Base-by-base conservation (phyloP, 2,329 filamentous ascomycete genomes). In the Aspergillus unguis region DNA sequence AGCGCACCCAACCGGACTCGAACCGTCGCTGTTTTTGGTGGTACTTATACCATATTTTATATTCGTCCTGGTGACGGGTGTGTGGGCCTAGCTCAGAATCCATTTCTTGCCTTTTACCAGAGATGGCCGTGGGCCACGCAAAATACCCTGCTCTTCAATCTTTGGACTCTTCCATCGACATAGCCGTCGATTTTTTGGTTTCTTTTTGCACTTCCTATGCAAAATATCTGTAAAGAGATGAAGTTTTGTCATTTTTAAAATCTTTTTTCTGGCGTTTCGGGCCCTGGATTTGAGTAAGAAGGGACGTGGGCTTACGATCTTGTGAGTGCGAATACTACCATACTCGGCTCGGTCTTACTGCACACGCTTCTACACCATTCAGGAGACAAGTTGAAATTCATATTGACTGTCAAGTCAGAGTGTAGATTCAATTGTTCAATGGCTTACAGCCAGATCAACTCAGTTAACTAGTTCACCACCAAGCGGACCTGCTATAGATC, bases 51-150 rank as follows among this genome's bases (percentile, higher is more conserved):
- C 23, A 42, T 3, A 38, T 37, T 23, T n/a, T 8, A 25, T 6
- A n/a, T 5, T 4, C 6, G 5, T 2, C 1, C 2, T 5, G 23
- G 29, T 42, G 35, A 53, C 44, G 51, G 51, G 51, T 53, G 51
- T 50, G 51, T 53, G 51, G 51, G 51, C 51, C 81, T 85, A 85
- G 78, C 77, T 69, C 77, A 80, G 83, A 85, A 86, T 82, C 83
- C 82, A 85, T 83, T 83, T 85, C 83, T 86, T 86, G 83, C 83
- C 83, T 85, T 87, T 87, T 87, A 87, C 84, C 84, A 87, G 85
- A 86, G 84, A 84, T 85, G 83, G 83, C 84, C 83, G 83, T 85
- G 83, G 82, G 71, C 75, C 76, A 77, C 77, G 77, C 78, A 81
- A 72, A 72, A 80, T 65, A 80, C 79, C 80, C 80, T 78, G 77